These are phyloP conservation scores for Monosporascus sp. DNA, from an alignment of 2,329 filamentous ascomycete species.

Conservation along the genomic window DNA sequence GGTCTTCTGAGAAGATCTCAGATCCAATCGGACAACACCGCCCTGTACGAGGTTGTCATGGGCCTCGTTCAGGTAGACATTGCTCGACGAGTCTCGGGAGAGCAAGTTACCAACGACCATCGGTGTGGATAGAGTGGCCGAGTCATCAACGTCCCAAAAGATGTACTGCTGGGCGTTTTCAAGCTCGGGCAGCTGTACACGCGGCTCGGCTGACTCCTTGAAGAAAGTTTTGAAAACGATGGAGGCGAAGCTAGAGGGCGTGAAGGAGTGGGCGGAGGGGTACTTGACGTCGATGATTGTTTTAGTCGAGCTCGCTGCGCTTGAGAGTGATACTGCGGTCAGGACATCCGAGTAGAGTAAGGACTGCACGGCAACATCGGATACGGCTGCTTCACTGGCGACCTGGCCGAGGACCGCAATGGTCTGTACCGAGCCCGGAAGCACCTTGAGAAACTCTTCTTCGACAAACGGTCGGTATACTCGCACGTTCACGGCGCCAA, in stretches of 20 bases:
- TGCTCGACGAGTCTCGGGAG: slow-evolving; percentile 67
- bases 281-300: slow-evolving; percentile 85
- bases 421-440: slow-evolving; percentile 69
- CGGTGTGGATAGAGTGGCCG: slow-evolving; percentile 60
- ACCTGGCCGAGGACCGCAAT: slow-evolving; percentile 91
- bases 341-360: slow-evolving; percentile 87
- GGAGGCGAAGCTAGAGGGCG: slow-evolving; percentile 47
- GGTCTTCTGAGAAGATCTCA: slow-evolving; percentile 75
- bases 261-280: slow-evolving; percentile 57
- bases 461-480: slow-evolving; percentile 94
- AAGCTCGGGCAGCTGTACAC: slow-evolving; percentile 33
- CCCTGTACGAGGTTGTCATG: slow-evolving; percentile 66
- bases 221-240: slow-evolving; percentile 44
- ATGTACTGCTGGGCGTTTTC: slow-evolving; percentile 73
- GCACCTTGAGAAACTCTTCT: slow-evolving; percentile 78
- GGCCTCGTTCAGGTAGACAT: slow-evolving; percentile 56
- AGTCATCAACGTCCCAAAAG: slow-evolving; percentile 88
- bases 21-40: slow-evolving; percentile 76
- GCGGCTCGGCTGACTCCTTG: slow-evolving; percentile 47
- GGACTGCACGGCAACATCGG: slow-evolving; percentile 74
- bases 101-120: slow-evolving; percentile 50
- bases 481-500: slow-evolving; percentile 86
- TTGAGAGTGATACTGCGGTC: slow-evolving; percentile 74
- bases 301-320: slow-evolving; percentile 56
- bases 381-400: slow-evolving; percentile 62